Evolutionary conservation across 2,329 filamentous ascomycete species (phyloP).

Genomic region (Didymella sp.): DNA sequence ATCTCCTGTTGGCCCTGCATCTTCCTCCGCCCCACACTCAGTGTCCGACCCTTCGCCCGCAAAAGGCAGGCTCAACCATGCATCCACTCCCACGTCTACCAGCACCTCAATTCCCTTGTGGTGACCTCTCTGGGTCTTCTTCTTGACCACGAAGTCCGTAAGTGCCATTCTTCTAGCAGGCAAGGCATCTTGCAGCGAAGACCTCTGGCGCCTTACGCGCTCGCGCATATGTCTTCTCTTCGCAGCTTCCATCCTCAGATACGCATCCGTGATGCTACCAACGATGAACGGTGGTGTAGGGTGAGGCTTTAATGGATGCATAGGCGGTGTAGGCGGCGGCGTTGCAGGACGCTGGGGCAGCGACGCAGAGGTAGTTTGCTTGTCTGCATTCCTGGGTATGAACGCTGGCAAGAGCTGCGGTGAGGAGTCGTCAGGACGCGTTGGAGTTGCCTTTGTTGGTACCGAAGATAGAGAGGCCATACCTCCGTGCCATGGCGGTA

Average conservation of each 20-base stretch:
- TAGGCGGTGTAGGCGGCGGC: neutral
- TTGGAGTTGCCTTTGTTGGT: neutral
- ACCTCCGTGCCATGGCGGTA: neutral
- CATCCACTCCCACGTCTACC: neutral
- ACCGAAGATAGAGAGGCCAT: neutral
- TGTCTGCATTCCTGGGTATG: neutral
- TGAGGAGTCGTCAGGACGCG: neutral
- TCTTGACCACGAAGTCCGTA: conserved; percentile 7
- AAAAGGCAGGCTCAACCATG: neutral
- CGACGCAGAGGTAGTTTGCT: neutral
- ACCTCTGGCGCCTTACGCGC: neutral
- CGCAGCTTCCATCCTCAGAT: conserved; percentile 9
- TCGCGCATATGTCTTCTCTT: neutral
- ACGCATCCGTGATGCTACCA: conserved; percentile 10
- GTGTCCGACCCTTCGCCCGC: neutral
- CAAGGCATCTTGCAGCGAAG: neutral
- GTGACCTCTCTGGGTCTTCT: neutral
- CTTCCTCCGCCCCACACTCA: neutral
- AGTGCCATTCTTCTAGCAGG: conserved; percentile 9
- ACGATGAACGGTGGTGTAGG: conserved; percentile 2
- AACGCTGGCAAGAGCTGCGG: neutral
- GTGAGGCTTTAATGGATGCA: neutral
- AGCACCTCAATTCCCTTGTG: neutral
- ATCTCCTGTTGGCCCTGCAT: neutral
- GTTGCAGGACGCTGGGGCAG: neutral